Evolutionary conservation across 202 grass and related monocot species (phyloP).

Genomic region (Zizania palustris): DNA sequence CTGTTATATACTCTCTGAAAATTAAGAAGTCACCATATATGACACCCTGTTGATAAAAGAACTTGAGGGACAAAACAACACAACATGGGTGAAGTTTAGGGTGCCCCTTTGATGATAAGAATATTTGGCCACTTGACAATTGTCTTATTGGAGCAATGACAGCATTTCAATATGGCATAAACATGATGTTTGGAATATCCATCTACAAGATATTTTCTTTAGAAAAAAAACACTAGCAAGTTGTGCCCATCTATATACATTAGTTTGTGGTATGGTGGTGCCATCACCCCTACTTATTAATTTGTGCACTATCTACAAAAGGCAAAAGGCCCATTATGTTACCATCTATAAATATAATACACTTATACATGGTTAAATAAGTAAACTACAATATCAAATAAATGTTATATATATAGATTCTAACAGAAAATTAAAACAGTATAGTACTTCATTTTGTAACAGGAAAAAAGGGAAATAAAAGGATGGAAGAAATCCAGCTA

Average conservation of each 20-base stretch:
- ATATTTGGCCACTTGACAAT: not conserved
- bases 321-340: not conserved
- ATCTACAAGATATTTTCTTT: conserved; percentile 31
- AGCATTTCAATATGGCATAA: conserved; percentile 47
- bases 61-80: not conserved
- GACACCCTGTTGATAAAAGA: not conserved
- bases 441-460: not conserved
- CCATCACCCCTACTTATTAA: conserved; percentile 26
- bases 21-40: not conserved
- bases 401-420: not conserved
- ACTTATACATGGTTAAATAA: not conserved
- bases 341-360: not conserved
- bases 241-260: not conserved
- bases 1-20: not conserved
- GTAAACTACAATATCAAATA: not conserved
- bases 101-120: not conserved
- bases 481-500: not conserved
- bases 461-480: not conserved
- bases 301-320: not conserved
- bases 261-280: not conserved
- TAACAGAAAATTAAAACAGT: not conserved
- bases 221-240: conserved; percentile 3
- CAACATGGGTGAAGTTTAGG: not conserved
- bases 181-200: conserved; percentile 38
- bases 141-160: conserved; percentile 28